Percentiles rank a stretch among this genome's conserved stretches.
phyloP scores from a whole-genome alignment of 2,329 filamentous ascomycete species.

The Neospermospora avenae region DNA sequence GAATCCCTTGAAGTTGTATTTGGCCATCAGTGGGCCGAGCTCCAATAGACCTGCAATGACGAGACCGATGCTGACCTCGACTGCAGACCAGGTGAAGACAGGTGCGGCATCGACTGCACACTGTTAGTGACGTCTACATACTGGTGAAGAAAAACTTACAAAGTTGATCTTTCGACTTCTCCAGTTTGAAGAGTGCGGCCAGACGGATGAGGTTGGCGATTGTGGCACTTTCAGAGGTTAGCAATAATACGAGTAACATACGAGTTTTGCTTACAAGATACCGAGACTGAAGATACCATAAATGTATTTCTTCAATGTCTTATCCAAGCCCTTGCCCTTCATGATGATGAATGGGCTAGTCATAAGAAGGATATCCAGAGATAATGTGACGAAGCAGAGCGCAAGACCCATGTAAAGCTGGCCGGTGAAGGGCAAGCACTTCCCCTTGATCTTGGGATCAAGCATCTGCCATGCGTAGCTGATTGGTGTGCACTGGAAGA shows the following conservation, averaged over 20 bases:
- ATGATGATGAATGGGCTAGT: constrained; percentile 95
- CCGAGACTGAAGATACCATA: constrained; percentile 21
- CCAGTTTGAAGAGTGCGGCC: constrained; percentile 20
- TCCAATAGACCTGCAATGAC: constrained; percentile 23
- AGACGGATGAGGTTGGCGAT: constrained; percentile 28
- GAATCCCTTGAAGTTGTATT: constrained; percentile 19
- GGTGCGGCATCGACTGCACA: constrained; percentile 20
- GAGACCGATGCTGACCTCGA: constrained; percentile 27
- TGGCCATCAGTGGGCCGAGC: constrained; percentile 21
- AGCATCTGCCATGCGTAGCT: constrained; percentile 18
- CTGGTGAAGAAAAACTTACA: constrained; percentile 11
- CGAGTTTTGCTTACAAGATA: constrained; percentile 15
- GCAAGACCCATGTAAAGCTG: constrained; percentile 22
- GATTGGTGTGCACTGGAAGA: constrained; percentile 22
- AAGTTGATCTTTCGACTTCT: constrained; percentile 20
- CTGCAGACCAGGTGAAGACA: constrained; percentile 26
- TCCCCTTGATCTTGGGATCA: constrained; percentile 19
- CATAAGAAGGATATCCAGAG: constrained; percentile 44
- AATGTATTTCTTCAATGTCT: constrained; percentile 20
- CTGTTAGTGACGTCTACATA: constrained; percentile 2
- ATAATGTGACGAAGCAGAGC: constrained; percentile 21
- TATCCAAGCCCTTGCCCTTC: constrained; percentile 7
- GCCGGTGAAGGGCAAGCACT: constrained; percentile 12
- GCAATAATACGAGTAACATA: background rate
- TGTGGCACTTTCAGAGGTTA: constrained; percentile 16